Evolutionary conservation across 2,329 filamentous ascomycete genomes (phyloP), one percentile per base, ranked within the genome.

Genomic region (Pseudopyricularia cyperi): DNA sequence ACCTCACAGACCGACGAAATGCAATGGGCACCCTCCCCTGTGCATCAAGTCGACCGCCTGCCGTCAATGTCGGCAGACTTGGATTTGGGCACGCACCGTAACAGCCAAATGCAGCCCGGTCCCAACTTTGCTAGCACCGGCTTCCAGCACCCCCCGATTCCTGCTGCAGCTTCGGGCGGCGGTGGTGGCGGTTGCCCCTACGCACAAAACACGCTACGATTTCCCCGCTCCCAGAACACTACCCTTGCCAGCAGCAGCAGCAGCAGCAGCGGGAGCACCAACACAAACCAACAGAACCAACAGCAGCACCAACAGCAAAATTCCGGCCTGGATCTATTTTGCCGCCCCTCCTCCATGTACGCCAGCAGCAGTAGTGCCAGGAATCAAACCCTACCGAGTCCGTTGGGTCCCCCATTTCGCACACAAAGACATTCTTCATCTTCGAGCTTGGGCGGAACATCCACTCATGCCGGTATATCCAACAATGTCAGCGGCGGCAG

Each of bases 191-290:
- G 37, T 19, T 42, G 37, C 22, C 37, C 37, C 17, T 42, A 42
- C 22, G 37, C 37, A 42, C 37, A 42, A 42, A 42, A 42, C 37
- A 42, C n/a, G n/a, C n/a, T 42, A 42, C 37, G 37, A 22, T 42
- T 42, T 11, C 17, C 37, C 37, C 37, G 37, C 37, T 19, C 37
- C 37, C 37, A 42, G 17, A 19, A n/a, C 32, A 22, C 47, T 42
- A 44, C 28, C 30, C 6, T 30, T 52, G 52, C 19, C 53, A 57
- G 17, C 56, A 54, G 33, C 53, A 52, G 22, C 49, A 47, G 35
- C 52, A 52, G n/a, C 46, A 51, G 14, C 46, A 51, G 11, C 37
- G 49, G 14, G 22, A 52, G 7, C 39, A 35, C 33, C 35, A 48
- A 17, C 7, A 39, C 52, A 54, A 19, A 52, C 48, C 35, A 24